Evolutionary conservation across 2,329 filamentous ascomycete species (phyloP).

Genomic region (Fusarium denticulatum): DNA sequence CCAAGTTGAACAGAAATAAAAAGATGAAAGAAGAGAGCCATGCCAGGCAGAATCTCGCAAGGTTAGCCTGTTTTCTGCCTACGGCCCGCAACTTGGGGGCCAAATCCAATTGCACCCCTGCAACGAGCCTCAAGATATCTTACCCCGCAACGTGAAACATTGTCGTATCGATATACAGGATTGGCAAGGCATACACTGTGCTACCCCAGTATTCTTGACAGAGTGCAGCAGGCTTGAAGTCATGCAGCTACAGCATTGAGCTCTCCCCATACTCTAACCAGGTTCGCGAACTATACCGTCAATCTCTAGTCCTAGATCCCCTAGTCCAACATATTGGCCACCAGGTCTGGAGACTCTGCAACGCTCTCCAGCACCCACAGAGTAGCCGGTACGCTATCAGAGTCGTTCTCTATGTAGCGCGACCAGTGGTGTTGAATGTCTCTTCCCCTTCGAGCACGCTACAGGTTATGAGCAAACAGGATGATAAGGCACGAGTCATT

Average conservation of each 20-base stretch:
- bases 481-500: neutral
- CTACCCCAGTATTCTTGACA: neutral
- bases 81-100: neutral
- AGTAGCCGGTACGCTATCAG: no score
- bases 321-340: no score
- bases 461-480: neutral
- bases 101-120: neutral
- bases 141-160: neutral
- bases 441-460: neutral
- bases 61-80: neutral
- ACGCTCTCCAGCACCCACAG: no score
- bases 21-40: no score
- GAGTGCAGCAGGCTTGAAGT: neutral
- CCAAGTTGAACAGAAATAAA: fast-evolving
- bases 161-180: neutral
- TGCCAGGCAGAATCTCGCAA: neutral
- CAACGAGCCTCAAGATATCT: neutral
- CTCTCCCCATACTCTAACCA: no score
- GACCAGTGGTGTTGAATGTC: neutral
- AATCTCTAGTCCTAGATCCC: no score
- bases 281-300: no score
- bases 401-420: neutral
- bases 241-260: no score
- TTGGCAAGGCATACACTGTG: neutral
- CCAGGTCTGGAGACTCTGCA: no score